These are phyloP conservation scores for Pythium apleroticum DNA, from an alignment of 352 stramenopile genomes.

Conservation along the genomic window DNA sequence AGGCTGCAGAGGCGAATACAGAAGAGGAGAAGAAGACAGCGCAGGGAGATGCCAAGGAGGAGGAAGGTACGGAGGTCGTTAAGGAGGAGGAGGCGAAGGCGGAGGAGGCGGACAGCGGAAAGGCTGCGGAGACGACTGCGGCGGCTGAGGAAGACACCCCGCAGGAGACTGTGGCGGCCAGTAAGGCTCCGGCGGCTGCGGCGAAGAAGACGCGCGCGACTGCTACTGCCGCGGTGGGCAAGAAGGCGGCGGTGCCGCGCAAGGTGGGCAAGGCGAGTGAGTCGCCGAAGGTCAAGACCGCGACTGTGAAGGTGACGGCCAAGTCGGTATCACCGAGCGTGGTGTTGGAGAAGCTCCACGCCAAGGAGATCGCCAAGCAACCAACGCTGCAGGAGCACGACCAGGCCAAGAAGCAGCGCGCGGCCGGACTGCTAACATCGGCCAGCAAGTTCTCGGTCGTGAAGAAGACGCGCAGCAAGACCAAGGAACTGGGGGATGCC, in stretches of 20 bases:
- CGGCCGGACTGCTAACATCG: constrained; percentile 18
- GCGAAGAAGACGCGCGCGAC: constrained; percentile 4
- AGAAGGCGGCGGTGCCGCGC: constrained; percentile 15
- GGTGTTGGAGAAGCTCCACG: constrained; percentile 27
- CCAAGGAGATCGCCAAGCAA: constrained; percentile 24
- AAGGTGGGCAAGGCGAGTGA: neutral
- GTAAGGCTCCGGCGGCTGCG: neutral
- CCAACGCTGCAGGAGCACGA: constrained; percentile 29
- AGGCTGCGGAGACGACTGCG: neutral
- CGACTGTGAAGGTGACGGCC: constrained; percentile 6
- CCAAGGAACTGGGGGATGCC: constrained; percentile 15
- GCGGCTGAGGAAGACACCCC: neutral
- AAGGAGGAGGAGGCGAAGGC: neutral
- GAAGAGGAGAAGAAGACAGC: neutral
- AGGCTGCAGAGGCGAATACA: neutral
- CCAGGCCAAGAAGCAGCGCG: constrained; percentile 26
- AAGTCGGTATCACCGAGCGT: constrained; percentile 18
- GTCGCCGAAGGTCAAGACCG: neutral
- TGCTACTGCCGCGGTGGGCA: constrained; percentile 1
- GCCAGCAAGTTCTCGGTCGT: constrained; percentile 29
- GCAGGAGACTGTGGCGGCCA: neutral
- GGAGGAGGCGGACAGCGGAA: neutral
- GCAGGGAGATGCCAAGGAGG: neutral
- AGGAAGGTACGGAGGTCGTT: neutral
- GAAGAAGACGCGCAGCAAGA: constrained; percentile 34